Base-by-base conservation (phyloP, 441 rosid genomes). In the Manihot esculenta region DNA sequence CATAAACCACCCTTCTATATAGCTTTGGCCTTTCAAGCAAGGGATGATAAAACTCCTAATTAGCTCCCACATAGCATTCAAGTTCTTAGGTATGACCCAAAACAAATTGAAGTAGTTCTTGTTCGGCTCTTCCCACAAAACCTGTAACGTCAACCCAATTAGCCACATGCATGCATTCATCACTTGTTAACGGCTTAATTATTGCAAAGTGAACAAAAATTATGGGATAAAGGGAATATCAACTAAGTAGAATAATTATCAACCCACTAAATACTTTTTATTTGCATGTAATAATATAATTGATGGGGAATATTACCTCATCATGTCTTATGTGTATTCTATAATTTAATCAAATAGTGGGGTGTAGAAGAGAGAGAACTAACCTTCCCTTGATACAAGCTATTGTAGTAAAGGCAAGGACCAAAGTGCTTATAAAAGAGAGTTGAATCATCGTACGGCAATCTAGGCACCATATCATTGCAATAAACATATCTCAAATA, bases 401-500 rank as follows among this genome's bases (percentile, higher is more conserved):
- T 84, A 50, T 86, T 73, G 76, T 70, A 88, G 80, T 79, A 84
- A 64, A 84, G 79, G 64, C 97, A 86, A 1, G 74, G 27, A 2
- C 97, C 94, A 54, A 90, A 89, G 74, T 92, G 97, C 83, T 88
- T 90, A 77, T 76, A 92, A 77, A 81, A 65, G 60, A 85, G 81
- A 67, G 81, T 68, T 18, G 57, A 72, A 71, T 89, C 87, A 60
- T 89, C 96, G 13, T 72, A 86, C 10, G 99, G 97, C 81, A 92
- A 35, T 81, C 99, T 83, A 49, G 97, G 89, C 68, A 92, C 97
- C 55, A 94, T 51, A 75, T 92, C 97, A 58, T 88, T 83, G 79
- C 83, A 61, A 71, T 90, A 86, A 41, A 90, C 97, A 61, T 76
- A 85, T 76, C 97, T 86, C 65, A 64, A 38, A 20, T 89, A 90